These are phyloP conservation scores for Rutstroemia sp. DNA, from an alignment of 2,329 filamentous ascomycete genomes.

Conservation along the genomic window DNA sequence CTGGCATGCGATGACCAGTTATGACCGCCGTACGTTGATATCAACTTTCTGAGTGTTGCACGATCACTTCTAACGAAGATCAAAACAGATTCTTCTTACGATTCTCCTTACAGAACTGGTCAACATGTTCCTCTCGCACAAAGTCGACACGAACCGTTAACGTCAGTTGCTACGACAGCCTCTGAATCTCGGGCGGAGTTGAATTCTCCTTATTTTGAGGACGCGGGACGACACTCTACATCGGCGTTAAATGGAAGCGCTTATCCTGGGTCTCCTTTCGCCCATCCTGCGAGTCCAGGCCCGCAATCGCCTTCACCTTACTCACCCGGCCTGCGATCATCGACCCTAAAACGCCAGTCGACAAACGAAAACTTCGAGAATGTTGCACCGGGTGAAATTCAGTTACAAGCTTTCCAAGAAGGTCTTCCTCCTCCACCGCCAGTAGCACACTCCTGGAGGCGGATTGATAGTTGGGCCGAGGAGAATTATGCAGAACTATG, in stretches of 20 bases:
- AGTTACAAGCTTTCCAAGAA: slow-evolving; percentile 92
- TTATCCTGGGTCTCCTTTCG: slow-evolving; percentile 39
- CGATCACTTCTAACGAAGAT: slow-evolving; percentile 1
- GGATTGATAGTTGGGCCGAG: slow-evolving; percentile 90
- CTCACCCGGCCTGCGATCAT: slow-evolving; percentile 82
- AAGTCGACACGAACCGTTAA: slow-evolving; percentile 73
- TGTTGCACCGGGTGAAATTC: slow-evolving; percentile 73
- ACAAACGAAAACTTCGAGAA: slow-evolving; percentile 63
- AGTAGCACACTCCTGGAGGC: slow-evolving; percentile 81
- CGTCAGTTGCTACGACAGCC: slow-evolving; percentile 77
- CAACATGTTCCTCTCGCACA: slow-evolving; percentile 84
- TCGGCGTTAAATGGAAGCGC: slow-evolving; percentile 46
- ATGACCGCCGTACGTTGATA: slow-evolving; percentile 54
- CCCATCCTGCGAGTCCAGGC: slow-evolving; percentile 44
- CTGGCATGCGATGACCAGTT: slow-evolving; percentile 79
- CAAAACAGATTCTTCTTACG: slow-evolving; percentile 72
- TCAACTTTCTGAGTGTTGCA: not conserved
- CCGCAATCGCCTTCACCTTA: slow-evolving; percentile 68
- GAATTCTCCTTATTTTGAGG: slow-evolving; percentile 70
- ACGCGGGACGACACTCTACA: slow-evolving; percentile 49
- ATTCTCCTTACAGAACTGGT: slow-evolving; percentile 88
- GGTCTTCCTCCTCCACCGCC: slow-evolving; percentile 86
- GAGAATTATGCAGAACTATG: slow-evolving; percentile 91
- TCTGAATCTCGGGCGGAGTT: slow-evolving; percentile 84
- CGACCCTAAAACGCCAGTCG: slow-evolving; percentile 56